Conservation (phyloP, 73 alveolate species). For the Breviolum minutum region DNA sequence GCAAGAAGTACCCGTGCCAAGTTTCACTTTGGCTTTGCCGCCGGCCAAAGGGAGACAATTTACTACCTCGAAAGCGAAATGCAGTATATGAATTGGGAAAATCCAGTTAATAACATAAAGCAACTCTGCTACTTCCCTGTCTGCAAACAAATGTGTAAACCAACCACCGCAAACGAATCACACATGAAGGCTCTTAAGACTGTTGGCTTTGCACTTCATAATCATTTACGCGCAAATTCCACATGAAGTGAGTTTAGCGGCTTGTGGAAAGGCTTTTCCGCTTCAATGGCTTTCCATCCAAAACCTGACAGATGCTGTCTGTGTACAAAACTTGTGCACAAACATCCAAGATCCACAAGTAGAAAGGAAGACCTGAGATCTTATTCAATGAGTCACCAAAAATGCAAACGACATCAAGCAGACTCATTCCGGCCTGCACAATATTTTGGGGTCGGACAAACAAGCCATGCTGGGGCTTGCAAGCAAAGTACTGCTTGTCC, state of each 20-base stretch:
- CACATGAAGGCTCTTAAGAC: too few relatives aligned
- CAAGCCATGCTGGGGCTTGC: slow-evolving; percentile 59
- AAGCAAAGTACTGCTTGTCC: slow-evolving; percentile 66
- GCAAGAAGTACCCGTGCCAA: too few relatives aligned
- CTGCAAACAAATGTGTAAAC: neutral
- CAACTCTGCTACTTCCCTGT: too few relatives aligned
- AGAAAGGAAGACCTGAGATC: neutral
- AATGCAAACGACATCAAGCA: neutral
- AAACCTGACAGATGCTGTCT: neutral
- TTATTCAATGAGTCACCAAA: too few relatives aligned
- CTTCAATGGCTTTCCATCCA: neutral
- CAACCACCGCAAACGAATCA: neutral
- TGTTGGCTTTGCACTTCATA: too few relatives aligned
- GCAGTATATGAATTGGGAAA: too few relatives aligned
- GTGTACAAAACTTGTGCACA: neutral
- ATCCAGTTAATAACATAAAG: too few relatives aligned
- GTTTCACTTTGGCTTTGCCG: too few relatives aligned
- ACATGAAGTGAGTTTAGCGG: neutral
- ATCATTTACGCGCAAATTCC: too few relatives aligned
- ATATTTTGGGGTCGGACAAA: slow-evolving; percentile 70
- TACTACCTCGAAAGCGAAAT: too few relatives aligned
- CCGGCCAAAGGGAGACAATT: too few relatives aligned
- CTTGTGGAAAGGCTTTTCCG: neutral
- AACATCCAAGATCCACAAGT: neutral
- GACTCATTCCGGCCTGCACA: slow-evolving; percentile 30